A percentile compares a stretch with the other conserved stretches of the same genome.
phyloP scores from a whole-genome alignment of 371 early-diverging fungal genomes.

The Mortierella sp. region DNA sequence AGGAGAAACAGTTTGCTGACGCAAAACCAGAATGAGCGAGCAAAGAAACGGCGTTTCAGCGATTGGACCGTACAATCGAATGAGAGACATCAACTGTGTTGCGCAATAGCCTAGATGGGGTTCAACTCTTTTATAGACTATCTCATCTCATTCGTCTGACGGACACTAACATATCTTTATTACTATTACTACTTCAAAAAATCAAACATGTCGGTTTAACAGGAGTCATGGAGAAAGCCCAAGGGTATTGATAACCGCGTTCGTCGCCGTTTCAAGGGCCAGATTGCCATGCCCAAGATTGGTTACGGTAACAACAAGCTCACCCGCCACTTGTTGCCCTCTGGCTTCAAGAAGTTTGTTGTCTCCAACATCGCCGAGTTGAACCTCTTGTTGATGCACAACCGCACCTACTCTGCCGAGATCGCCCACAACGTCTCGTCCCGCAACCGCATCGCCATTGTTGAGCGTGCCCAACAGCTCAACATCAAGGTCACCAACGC shows the following conservation, averaged over 20 bases:
- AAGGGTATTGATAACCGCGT: slow-evolving; percentile 99
- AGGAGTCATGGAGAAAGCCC: slow-evolving; percentile 99
- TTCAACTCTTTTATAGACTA: too few species aligned
- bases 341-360: slow-evolving; percentile 99
- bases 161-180: slow-evolving; percentile 1
- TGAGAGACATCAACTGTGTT: too few species aligned
- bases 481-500: slow-evolving; percentile 99
- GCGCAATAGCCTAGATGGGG: too few species aligned
- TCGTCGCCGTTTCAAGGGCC: slow-evolving; percentile 99
- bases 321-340: slow-evolving; percentile 97
- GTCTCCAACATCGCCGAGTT: slow-evolving; percentile 97
- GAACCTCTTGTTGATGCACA: slow-evolving; percentile 98
- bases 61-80: too few species aligned
- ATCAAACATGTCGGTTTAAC: slow-evolving; percentile 6
- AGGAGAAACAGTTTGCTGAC: too few species aligned
- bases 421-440: slow-evolving; percentile 98
- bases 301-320: slow-evolving; percentile 98
- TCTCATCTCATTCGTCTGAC: not conserved
- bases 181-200: not conserved
- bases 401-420: slow-evolving; percentile 99
- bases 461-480: slow-evolving; percentile 98
- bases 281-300: slow-evolving; percentile 99
- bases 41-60: too few species aligned
- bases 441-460: slow-evolving; percentile 97
- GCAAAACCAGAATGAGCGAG: too few species aligned